Evolutionary conservation across 352 stramenopile genomes (phyloP).

Genomic region (Phytophthora cryptogea): DNA sequence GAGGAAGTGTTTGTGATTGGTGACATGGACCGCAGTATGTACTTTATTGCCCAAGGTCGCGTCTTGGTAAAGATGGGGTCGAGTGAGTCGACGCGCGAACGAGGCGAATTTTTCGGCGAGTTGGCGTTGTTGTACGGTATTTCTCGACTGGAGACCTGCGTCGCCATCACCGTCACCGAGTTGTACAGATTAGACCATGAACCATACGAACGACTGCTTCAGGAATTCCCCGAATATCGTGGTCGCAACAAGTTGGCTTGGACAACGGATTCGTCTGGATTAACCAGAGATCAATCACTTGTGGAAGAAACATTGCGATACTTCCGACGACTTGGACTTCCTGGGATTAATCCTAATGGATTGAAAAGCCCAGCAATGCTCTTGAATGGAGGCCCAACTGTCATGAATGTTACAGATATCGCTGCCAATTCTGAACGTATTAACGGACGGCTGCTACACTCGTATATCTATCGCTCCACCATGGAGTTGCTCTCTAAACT

Average conservation of each 20-base stretch:
- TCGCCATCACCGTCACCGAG: slow-evolving; percentile 56
- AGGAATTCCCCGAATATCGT: slow-evolving; percentile 74
- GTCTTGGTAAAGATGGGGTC: slow-evolving; percentile 64
- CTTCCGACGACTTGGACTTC: too few relatives aligned
- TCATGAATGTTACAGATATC: slow-evolving; percentile 12
- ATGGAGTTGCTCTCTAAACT: slow-evolving; percentile 59
- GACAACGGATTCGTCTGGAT: slow-evolving; percentile 35
- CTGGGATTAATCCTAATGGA: too few relatives aligned
- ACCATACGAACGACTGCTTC: slow-evolving; percentile 63
- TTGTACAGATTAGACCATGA: slow-evolving; percentile 70
- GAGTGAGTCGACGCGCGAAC: slow-evolving; percentile 51
- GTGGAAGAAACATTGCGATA: slow-evolving; percentile 18
- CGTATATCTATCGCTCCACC: slow-evolving; percentile 53
- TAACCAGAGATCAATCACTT: slow-evolving; percentile 6
- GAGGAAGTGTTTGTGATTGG: slow-evolving; percentile 72
- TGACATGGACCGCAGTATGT: slow-evolving; percentile 81
- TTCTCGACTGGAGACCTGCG: slow-evolving; percentile 62
- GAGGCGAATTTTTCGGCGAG: slow-evolving; percentile 69
- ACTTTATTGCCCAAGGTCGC: slow-evolving; percentile 70
- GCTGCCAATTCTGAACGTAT: slow-evolving; percentile 25
- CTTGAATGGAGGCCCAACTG: not conserved
- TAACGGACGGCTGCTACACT: slow-evolving; percentile 51
- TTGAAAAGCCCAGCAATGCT: slow-evolving; percentile 18
- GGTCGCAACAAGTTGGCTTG: slow-evolving; percentile 55
- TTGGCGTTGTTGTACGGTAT: slow-evolving; percentile 65